Evolutionary conservation across 495 filamentous ascomycete species (phyloP), one percentile per base, ranked within the genome.

Genomic region (Paragyromitra xinjiangensis): DNA sequence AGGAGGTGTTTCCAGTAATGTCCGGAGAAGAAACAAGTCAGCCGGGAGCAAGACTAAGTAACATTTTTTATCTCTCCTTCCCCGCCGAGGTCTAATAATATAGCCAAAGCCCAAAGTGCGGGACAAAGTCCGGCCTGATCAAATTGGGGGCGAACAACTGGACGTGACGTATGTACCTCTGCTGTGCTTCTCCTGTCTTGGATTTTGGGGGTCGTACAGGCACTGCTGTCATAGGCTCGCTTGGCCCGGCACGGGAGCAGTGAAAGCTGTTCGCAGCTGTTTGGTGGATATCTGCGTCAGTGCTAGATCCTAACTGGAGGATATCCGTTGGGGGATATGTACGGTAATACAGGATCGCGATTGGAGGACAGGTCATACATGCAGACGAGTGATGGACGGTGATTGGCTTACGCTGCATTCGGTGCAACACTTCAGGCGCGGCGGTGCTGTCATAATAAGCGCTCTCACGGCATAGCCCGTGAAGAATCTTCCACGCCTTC

Each of bases 191-290:
- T n/a, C 14, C 48, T 58, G 71, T 67, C 64, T 73, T 56, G 26
- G 64, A 24, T 34, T 39, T 59, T 40, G 58, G 68, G 22, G 63
- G 7, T 45, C 22, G 39, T 26, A 37, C 26, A 26, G 3, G 39
- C 12, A 4, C 3, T 34, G 7, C 37, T 8, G 1, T 29, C 37
- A 77, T 73, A 66, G 74, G 69, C 9, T 65, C 59, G 74, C 74
- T 58, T 77, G 19, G 40, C 14, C 16, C 14, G 50, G 59, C 39
- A 61, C 51, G 74, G 73, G 74, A 73, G 51, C 50, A 50, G 42
- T 73, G 74, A 59, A 66, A 77, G 69, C n/a, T 77, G 74, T 73
- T 42, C 74, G 61, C 51, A 39, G 37, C 74, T 77, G 59, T 58
- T 45, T 76, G 73, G 74, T 45, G 62, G 74, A 44, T 24, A 24